Evolutionary conservation across 805 yeast genomes (phyloP), one percentile per base, ranked within the genome.

Genomic region (Ogataea parapolymorpha): DNA sequence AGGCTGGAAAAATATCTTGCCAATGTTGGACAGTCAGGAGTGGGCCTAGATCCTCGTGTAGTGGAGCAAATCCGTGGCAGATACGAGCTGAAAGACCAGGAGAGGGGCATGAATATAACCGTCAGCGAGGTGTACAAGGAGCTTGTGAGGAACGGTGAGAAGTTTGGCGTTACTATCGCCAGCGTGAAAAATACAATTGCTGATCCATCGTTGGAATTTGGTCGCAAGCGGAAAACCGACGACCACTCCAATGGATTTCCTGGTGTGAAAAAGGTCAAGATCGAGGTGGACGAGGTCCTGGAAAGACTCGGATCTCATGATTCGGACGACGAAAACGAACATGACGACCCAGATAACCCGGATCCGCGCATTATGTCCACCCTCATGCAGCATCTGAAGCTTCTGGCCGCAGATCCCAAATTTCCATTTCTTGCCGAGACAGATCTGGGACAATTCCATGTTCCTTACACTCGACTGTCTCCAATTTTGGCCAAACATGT

Each of bases 361-460:
- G 56, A 52, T 26, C 44, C 52, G n/a, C 34, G 47, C 4, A 29
- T 52, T 6, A 40, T 45, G 59, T 51, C 56, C 47, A 51, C 53
- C 24, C 56, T 48, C 41, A 51, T 52, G 52, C 69, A 78, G 36
- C 98, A 93, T 61, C 65, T 91, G 50, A 80, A 78, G 54, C 66
- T 90, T 9, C 68, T 91, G 25, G 65, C 84, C 1, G 64, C 70
- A 1, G 71, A 77, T 12, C 47, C 74, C 2, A 62, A 56, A 24
- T 45, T 79, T 2, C 81, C 83, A 24, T 88, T 91, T 50, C 56
- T 91, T 35, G 61, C 67, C 45, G 82, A 79, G 60, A 49, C 73
- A 51, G 68, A 67, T 65, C 78, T 68, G 67, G 83, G 76, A 50
- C 60, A 65, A 1, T 85, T 70, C 55, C 76, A 77, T 46, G 73